These are phyloP conservation scores for Cyclotella atomus DNA, from an alignment of 108 stramenopile species.

Conservation along the genomic window DNA sequence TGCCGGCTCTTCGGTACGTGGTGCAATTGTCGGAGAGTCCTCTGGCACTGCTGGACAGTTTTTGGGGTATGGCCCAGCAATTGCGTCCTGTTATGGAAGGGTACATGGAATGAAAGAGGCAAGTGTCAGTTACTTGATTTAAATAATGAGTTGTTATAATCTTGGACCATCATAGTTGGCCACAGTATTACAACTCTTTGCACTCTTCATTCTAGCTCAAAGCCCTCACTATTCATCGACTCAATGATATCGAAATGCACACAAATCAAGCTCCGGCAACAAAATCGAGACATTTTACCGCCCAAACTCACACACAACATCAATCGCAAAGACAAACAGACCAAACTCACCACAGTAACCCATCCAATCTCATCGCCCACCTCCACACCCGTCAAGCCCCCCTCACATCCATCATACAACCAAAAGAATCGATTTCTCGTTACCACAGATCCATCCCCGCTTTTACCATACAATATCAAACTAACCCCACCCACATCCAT, in stretches of 20 bases:
- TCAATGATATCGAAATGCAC: no score
- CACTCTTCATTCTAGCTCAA: no score
- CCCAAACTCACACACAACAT: background rate
- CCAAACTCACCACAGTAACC: constrained; percentile 49
- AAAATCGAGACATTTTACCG: background rate
- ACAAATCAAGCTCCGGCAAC: background rate
- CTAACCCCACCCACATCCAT: constrained; percentile 32
- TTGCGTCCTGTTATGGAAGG: no score
- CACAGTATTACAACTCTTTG: no score
- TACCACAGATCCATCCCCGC: constrained; percentile 9
- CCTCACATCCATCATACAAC: constrained; percentile 17
- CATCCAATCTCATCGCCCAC: constrained; percentile 42
- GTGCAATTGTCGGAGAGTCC: no score
- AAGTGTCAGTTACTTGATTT: no score
- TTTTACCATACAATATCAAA: constrained; percentile 42
- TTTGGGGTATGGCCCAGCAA: constrained; percentile 26
- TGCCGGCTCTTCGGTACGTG: no score
- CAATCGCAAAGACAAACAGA: background rate
- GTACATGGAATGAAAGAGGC: no score
- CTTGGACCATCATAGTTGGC: no score
- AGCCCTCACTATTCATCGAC: no score
- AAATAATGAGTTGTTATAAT: no score
- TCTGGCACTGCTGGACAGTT: constrained; percentile 23
- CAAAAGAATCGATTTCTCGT: constrained; percentile 51
- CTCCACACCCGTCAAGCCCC: constrained; percentile 11